These are phyloP conservation scores for Amanita jacksonii DNA, from an alignment of 768 basidiomycete genomes.

Conservation along the genomic window DNA sequence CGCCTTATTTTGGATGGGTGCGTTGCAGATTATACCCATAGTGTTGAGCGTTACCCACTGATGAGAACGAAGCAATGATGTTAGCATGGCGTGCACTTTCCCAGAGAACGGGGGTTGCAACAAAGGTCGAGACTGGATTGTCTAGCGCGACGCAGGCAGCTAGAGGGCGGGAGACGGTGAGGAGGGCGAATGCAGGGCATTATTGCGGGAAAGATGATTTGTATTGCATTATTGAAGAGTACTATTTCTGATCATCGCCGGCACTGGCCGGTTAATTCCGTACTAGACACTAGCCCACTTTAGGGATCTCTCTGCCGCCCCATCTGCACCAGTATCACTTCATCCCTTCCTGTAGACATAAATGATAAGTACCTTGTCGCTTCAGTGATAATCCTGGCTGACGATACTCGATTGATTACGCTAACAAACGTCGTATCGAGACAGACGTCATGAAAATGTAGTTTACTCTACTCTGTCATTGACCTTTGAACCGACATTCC, in stretches of 20 bases:
- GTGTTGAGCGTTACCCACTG: no score
- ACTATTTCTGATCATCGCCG: conserved; percentile 21
- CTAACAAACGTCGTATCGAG: conserved; percentile 90
- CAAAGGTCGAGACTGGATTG: conserved; percentile 14
- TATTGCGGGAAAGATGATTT: conserved; percentile 51
- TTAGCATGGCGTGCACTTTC: conserved; percentile 36
- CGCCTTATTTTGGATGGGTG: conserved; percentile 72
- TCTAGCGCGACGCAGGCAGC: conserved; percentile 10
- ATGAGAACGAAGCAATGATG: conserved; percentile 22
- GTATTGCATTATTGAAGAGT: conserved; percentile 69
- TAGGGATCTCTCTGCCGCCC: conserved; percentile 8
- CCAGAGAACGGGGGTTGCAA: conserved; percentile 18
- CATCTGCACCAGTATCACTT: no score
- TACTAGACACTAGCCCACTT: neutral
- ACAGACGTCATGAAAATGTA: conserved; percentile 99
- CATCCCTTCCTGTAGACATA: conserved; percentile 11
- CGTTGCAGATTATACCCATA: no score
- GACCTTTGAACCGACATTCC: conserved; percentile 7
- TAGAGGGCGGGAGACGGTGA: neutral
- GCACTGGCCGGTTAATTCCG: conserved; percentile 11
- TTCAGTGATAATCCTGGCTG: conserved; percentile 8
- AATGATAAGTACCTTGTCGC: conserved; percentile 50
- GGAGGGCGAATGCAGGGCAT: conserved; percentile 22
- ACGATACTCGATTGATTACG: conserved; percentile 18
- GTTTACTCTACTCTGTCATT: conserved; percentile 17